phyloP scores from a whole-genome alignment of 2,329 filamentous ascomycete species.

The Cercospora berteroae region DNA sequence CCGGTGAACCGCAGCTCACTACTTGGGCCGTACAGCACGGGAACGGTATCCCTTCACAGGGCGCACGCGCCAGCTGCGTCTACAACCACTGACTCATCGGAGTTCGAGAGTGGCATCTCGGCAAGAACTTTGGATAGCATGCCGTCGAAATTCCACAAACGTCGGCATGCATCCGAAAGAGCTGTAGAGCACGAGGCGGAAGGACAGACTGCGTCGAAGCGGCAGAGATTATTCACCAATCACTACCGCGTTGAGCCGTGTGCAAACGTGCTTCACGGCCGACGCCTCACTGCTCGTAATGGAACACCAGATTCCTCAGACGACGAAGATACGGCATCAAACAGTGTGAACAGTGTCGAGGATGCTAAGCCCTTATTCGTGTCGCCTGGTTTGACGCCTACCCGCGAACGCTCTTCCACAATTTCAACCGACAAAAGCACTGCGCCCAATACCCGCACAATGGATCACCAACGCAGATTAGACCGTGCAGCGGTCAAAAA shows the following conservation, averaged over 20 bases:
- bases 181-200: neutral
- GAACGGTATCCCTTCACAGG: too few relatives aligned
- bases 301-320: neutral
- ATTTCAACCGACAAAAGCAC: neutral
- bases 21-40: too few relatives aligned
- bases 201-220: neutral
- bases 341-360: neutral
- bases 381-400: neutral
- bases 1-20: neutral
- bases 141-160: neutral
- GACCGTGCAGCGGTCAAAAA: neutral
- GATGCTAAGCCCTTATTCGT: neutral
- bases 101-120: neutral
- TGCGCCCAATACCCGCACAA: neutral
- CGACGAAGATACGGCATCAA: neutral
- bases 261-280: neutral
- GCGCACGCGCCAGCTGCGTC: too few relatives aligned
- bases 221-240: too few relatives aligned
- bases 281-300: neutral
- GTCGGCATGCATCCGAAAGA: neutral
- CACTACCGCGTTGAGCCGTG: neutral
- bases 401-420: neutral
- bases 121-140: neutral
- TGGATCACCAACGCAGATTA: neutral
- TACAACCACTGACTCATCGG: neutral